These are phyloP conservation scores for Pythium brachiatum DNA, from an alignment of 352 stramenopile genomes.

Conservation along the genomic window DNA sequence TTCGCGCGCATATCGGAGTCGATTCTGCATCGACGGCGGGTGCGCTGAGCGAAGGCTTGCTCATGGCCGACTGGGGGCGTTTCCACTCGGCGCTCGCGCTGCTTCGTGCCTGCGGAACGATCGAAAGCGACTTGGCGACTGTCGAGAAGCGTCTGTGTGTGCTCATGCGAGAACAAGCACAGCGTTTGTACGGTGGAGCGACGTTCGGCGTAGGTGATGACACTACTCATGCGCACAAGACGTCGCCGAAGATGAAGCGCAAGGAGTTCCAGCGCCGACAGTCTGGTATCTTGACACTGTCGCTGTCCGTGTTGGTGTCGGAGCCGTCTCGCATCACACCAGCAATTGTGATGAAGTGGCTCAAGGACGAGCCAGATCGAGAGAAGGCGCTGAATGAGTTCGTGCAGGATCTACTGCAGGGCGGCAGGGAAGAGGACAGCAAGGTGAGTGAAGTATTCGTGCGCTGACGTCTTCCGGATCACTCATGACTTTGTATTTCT, in stretches of 20 bases:
- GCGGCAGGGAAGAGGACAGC: slow-evolving; percentile 3
- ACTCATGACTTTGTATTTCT: not conserved
- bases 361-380: slow-evolving; percentile 41
- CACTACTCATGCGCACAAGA: slow-evolving; percentile 2
- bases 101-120: slow-evolving; percentile 49
- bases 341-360: slow-evolving; percentile 42
- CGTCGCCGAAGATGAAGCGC: slow-evolving; percentile 23
- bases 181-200: slow-evolving; percentile 18
- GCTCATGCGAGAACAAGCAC: slow-evolving; percentile 57
- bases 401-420: slow-evolving; percentile 35
- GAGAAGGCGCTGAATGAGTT: slow-evolving; percentile 55
- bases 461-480: not conserved
- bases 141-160: slow-evolving; percentile 48
- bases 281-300: slow-evolving; percentile 8
- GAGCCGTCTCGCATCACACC: slow-evolving; percentile 44
- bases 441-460: slow-evolving; percentile 4
- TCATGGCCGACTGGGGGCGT: slow-evolving; percentile 56
- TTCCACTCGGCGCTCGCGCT: slow-evolving; percentile 69
- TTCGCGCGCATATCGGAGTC: slow-evolving; percentile 44
- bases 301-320: slow-evolving; percentile 29
- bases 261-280: slow-evolving; percentile 16
- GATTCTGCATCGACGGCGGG: slow-evolving; percentile 6
- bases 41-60: not conserved
- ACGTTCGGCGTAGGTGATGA: not conserved
- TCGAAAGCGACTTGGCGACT: slow-evolving; percentile 48